A percentile compares a stretch with the other conserved stretches of the same genome.
Evolutionary conservation across 192 early-diverging fungal genomes (phyloP).

Genomic region (Pilaira anomala): DNA sequence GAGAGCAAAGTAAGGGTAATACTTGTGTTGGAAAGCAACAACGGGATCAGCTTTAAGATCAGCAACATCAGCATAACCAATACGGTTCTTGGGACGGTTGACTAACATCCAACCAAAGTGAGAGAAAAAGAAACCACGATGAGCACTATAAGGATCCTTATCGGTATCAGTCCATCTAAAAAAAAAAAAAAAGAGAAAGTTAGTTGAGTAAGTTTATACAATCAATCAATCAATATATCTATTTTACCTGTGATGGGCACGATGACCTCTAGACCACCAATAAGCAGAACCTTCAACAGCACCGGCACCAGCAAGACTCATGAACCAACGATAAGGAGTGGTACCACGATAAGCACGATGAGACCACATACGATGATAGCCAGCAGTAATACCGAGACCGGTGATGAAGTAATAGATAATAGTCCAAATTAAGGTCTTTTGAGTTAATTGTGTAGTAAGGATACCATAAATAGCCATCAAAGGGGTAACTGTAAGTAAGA

Average conservation of each 20-base stretch:
- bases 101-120: conserved; percentile 88
- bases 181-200: background rate
- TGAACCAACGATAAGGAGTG: conserved; percentile 57
- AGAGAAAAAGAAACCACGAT: conserved; percentile 76
- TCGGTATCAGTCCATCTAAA: conserved; percentile 68
- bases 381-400: conserved; percentile 87
- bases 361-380: conserved; percentile 82
- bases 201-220: background rate
- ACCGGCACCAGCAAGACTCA: conserved; percentile 63
- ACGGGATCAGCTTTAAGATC: conserved; percentile 74
- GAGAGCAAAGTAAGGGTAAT: conserved; percentile 69
- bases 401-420: conserved; percentile 73
- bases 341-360: conserved; percentile 75
- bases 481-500: conserved; percentile 67
- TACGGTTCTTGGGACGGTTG: conserved; percentile 66
- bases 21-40: conserved; percentile 74
- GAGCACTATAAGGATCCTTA: conserved; percentile 79
- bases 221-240: background rate
- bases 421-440: conserved; percentile 71
- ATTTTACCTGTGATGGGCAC: conserved; percentile 79
- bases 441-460: conserved; percentile 61
- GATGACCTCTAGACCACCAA: conserved; percentile 86
- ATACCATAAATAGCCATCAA: conserved; percentile 78
- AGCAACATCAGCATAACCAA: conserved; percentile 78
- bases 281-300: conserved; percentile 80